Evolutionary conservation across 2,329 filamentous ascomycete genomes (phyloP).

Genomic region (Didymella sp.): DNA sequence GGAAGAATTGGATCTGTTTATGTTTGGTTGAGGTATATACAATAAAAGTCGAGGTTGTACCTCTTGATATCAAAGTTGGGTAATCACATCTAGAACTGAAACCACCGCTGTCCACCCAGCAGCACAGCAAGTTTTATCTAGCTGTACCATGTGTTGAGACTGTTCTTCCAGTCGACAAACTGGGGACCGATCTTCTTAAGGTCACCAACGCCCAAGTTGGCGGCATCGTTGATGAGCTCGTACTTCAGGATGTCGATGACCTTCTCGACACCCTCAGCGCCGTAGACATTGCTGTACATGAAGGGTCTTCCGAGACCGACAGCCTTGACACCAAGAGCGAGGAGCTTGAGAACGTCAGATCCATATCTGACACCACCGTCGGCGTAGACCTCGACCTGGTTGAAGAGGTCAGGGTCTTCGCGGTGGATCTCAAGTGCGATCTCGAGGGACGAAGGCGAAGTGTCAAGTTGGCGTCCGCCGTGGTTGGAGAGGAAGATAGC

Average conservation of each 20-base stretch:
- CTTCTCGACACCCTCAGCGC: constrained; percentile 67
- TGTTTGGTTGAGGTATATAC: constrained; percentile 1
- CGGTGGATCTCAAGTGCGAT: constrained; percentile 78
- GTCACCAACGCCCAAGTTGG: constrained; percentile 42
- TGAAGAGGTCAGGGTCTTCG: constrained; percentile 50
- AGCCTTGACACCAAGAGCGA: constrained; percentile 50
- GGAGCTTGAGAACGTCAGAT: constrained; percentile 48
- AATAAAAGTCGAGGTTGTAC: neutral
- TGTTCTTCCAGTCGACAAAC: constrained; percentile 33
- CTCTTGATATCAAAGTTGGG: neutral
- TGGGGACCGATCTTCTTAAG: constrained; percentile 39
- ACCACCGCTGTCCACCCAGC: neutral
- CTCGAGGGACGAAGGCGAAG: constrained; percentile 72
- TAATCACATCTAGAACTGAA: neutral
- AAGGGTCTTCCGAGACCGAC: constrained; percentile 58
- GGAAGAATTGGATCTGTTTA: neutral
- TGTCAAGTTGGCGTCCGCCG: constrained; percentile 51
- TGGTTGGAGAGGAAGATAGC: constrained; percentile 54
- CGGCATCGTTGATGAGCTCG: constrained; percentile 54
- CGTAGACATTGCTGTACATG: constrained; percentile 63
- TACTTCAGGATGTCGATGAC: constrained; percentile 60
- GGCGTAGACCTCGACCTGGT: constrained; percentile 50
- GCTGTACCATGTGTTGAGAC: constrained; percentile 25
- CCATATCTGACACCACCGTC: constrained; percentile 53
- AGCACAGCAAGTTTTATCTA: constrained; percentile 5